These are phyloP conservation scores for Carex kokanica DNA, from an alignment of 176 grass and related monocot species.

Conservation along the genomic window DNA sequence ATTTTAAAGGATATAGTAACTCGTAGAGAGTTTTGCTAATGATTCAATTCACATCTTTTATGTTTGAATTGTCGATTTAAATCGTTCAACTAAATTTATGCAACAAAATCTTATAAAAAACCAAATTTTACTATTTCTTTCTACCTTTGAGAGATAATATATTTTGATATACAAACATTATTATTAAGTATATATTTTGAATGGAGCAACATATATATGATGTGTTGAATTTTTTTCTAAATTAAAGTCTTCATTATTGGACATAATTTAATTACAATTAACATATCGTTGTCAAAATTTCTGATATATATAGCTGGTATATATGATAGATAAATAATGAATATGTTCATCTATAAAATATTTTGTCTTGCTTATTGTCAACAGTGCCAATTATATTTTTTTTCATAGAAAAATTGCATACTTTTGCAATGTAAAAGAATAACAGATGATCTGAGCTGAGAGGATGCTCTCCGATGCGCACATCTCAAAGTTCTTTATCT, in stretches of 20 bases:
- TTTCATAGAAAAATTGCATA: not conserved
- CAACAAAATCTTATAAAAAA: no score
- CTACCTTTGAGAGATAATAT: no score
- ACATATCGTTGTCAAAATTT: not conserved
- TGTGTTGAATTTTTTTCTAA: not conserved
- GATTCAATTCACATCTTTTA: no score
- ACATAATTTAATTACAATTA: not conserved
- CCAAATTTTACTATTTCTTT: no score
- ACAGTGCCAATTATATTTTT: not conserved
- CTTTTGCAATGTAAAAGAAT: not conserved
- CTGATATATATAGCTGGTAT: not conserved
- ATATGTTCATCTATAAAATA: not conserved
- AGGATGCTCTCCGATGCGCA: conserved; percentile 17
- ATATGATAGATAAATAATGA: not conserved
- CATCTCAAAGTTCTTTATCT: conserved; percentile 27
- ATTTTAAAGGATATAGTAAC: no score
- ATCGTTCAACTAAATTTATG: no score
- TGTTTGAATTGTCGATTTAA: no score
- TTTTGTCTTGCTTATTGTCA: not conserved
- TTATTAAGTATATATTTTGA: not conserved
- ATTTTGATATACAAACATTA: no score
- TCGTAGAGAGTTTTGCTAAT: no score
- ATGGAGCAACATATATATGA: not conserved
- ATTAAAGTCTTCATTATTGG: not conserved
- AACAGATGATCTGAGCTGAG: conserved; percentile 9